Conservation (phyloP, 768 basidiomycete species). For the Floccularia luteovirens region DNA sequence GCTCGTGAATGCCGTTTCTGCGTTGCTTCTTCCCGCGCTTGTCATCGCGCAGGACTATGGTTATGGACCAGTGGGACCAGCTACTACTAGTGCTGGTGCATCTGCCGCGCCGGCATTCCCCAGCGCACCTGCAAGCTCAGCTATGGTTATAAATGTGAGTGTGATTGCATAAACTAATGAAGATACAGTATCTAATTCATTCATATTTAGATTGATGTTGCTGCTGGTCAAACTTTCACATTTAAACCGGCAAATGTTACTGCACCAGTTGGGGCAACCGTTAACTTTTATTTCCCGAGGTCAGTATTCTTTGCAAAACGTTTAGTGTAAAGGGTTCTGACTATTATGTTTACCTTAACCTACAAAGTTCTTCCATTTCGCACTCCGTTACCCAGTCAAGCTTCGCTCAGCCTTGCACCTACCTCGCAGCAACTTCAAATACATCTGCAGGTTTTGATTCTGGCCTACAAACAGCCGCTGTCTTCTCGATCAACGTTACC, state of each 20-base stretch:
- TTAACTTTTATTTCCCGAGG: constrained; percentile 49
- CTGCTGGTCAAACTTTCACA: constrained; percentile 22
- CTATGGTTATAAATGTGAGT: constrained; percentile 27
- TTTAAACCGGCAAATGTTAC: constrained; percentile 39
- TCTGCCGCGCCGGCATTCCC: constrained; percentile 25
- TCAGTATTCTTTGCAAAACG: constrained; percentile 12
- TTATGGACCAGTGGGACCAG: constrained; percentile 10
- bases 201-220: constrained; percentile 33
- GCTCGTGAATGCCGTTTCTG: constrained; percentile 17
- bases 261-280: constrained; percentile 39
- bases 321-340: too few species aligned
- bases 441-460: constrained; percentile 46
- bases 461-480: constrained; percentile 27
- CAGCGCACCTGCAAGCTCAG: constrained; percentile 28
- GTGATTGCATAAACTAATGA: neutral
- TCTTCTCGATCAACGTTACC: constrained; percentile 41
- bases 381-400: constrained; percentile 55
- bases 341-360: neutral
- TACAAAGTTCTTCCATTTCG: constrained; percentile 13
- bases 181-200: constrained; percentile 1
- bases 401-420: constrained; percentile 44
- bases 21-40: constrained; percentile 22
- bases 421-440: constrained; percentile 28
- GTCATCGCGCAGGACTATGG: constrained; percentile 31
- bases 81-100: constrained; percentile 15